Evolutionary conservation across 1,284 basidiomycete species (phyloP), one percentile per base, ranked within the genome.

Genomic region (Sanguinoderma infundibulare): DNA sequence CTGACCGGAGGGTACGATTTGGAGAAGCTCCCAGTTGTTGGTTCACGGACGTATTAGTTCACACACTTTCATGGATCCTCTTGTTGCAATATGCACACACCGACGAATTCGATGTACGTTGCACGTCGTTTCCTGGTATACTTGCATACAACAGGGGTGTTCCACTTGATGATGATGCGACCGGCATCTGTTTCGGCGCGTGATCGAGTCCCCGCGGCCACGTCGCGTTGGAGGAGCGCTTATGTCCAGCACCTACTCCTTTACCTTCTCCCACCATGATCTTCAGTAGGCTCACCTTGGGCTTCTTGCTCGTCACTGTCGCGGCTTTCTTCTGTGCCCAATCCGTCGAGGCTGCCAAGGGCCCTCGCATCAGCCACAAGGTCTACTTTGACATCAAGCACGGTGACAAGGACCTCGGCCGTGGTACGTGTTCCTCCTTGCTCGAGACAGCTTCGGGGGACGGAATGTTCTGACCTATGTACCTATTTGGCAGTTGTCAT

Each of bases 371-470:
- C 72, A 96, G 95, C 53, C 80, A 93, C 85, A 94, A 91, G 79
- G 91, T 98, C 71, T 98, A 89, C 83, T 98, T 98, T 72, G 95
- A 98, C 77, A 90, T 98, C 64, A 88, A 91, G 71, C 94, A 97
- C 77, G 94, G 94, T 32, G 93, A 90, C 74, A 82, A 91, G 76
- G 81, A 87, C 53, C 63, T 98, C 36, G 96, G 96, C 62, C 87
- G 95, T 64, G 82, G 92, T 94, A 70, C 69, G 89, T 84, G 32
- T 64, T 59, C 57, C 58, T 51, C 30, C 57, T 17, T 52, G n/a
- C n/a, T 39, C 62, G 10, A 44, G 5, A 26, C 14, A 24, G n/a
- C 42, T 46, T 26, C 12, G 42, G 24, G 42, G 42, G 42, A 62
- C 56, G 65, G 17, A 60, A 28, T 15, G 52, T 35, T 55, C 53